Conservation (phyloP, 1,284 basidiomycete species). For the Mycena sp. region DNA sequence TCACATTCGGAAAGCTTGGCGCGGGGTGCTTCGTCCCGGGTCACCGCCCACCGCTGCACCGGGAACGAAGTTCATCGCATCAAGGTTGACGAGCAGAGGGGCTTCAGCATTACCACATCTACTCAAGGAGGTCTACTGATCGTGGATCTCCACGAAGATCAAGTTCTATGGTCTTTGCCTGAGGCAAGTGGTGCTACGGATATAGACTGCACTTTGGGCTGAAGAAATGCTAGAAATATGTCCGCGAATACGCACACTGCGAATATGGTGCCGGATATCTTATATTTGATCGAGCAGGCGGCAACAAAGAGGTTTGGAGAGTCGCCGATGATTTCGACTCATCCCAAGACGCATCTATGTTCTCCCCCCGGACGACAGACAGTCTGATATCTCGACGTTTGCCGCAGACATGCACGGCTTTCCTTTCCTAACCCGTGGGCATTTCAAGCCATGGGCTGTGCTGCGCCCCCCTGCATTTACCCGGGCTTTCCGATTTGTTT, state of each 20-base stretch:
- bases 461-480: slow-evolving; percentile 56
- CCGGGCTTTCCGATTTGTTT: slow-evolving; percentile 72
- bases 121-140: slow-evolving; percentile 63
- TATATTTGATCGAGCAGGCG: slow-evolving; percentile 68
- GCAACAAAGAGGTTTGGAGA: slow-evolving; percentile 74
- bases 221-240: slow-evolving; percentile 52
- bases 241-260: slow-evolving; percentile 69
- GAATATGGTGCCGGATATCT: slow-evolving; percentile 80
- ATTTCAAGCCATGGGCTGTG: slow-evolving; percentile 68
- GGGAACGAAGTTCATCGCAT: slow-evolving; percentile 67
- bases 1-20: slow-evolving; percentile 64
- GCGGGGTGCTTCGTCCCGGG: slow-evolving; percentile 54
- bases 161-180: slow-evolving; percentile 66
- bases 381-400: background rate
- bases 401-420: slow-evolving; percentile 28
- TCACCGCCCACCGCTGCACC: slow-evolving; percentile 45
- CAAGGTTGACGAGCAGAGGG: slow-evolving; percentile 72
- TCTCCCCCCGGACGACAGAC: slow-evolving; percentile 15
- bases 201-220: background rate
- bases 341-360: background rate
- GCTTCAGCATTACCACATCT: slow-evolving; percentile 66
- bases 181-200: slow-evolving; percentile 41
- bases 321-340: slow-evolving; percentile 3
- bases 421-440: slow-evolving; percentile 44
- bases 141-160: slow-evolving; percentile 57